Percentiles rank a stretch among this genome's conserved stretches.
These are phyloP conservation scores for Pythium apleroticum DNA, from an alignment of 352 stramenopile species.

Conservation along the genomic window DNA sequence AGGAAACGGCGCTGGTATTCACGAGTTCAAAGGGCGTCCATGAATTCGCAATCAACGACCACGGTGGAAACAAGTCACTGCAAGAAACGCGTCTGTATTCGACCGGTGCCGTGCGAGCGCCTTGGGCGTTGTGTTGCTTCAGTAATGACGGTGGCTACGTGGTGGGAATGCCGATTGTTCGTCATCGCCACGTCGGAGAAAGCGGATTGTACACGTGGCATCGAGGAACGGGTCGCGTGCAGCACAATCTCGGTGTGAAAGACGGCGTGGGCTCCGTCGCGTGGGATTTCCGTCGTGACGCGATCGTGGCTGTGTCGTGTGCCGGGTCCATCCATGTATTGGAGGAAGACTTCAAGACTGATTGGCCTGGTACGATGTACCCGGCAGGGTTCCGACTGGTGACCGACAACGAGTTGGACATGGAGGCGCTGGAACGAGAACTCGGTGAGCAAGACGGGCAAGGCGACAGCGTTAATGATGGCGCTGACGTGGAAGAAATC, in stretches of 20 bases:
- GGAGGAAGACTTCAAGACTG: constrained; percentile 73
- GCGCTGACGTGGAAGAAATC: not conserved
- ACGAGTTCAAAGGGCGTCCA: constrained; percentile 81
- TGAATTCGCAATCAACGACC: constrained; percentile 39
- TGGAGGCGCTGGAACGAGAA: constrained; percentile 35
- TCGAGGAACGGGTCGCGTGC: constrained; percentile 44
- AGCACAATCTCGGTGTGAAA: constrained; percentile 78
- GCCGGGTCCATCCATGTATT: constrained; percentile 66
- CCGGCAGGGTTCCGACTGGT: constrained; percentile 75
- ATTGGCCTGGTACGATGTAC: constrained; percentile 85
- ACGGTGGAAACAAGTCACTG: constrained; percentile 18
- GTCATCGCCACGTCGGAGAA: constrained; percentile 76
- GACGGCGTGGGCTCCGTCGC: constrained; percentile 61
- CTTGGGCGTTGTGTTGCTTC: constrained; percentile 75
- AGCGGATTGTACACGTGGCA: constrained; percentile 83
- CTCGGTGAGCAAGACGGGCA: constrained; percentile 38
- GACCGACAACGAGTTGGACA: constrained; percentile 76
- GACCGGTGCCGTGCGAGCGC: constrained; percentile 66
- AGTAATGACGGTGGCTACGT: constrained; percentile 66
- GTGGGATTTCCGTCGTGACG: constrained; percentile 58
- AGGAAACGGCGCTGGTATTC: constrained; percentile 51
- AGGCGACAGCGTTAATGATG: not conserved
- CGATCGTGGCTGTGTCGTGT: constrained; percentile 63
- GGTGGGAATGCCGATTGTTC: constrained; percentile 72
- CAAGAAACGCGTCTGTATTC: constrained; percentile 53